Evolutionary conservation across 371 early-diverging fungal genomes (phyloP).

Genomic region (Rhizomucor pusillus): DNA sequence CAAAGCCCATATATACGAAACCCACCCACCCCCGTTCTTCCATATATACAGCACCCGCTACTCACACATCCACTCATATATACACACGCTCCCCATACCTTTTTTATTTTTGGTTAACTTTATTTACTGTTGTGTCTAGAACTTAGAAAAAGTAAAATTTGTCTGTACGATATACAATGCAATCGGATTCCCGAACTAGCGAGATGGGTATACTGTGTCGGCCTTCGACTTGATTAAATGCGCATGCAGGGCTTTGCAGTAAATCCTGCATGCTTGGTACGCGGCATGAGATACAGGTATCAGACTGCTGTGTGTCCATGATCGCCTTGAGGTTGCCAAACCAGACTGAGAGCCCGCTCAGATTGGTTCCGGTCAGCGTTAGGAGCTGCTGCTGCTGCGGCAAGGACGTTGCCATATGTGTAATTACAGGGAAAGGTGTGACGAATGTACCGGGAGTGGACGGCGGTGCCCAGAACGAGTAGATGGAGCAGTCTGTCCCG

Average conservation of each 20-base stretch:
- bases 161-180: conserved; percentile 20
- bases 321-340: conserved; percentile 53
- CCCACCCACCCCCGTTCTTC: too few species aligned
- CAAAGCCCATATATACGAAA: too few species aligned
- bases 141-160: conserved; percentile 11
- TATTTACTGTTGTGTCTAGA: too few species aligned
- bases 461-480: conserved; percentile 15
- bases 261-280: conserved; percentile 26
- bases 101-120: too few species aligned
- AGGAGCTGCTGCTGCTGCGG: too few species aligned
- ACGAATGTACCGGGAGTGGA: background rate
- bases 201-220: conserved; percentile 14
- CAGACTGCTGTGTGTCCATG: conserved; percentile 31
- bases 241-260: conserved; percentile 19
- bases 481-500: conserved; percentile 20
- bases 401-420: background rate
- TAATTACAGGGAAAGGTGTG: conserved; percentile 15
- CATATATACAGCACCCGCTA: too few species aligned
- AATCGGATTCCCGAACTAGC: conserved; percentile 15
- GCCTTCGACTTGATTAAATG: background rate
- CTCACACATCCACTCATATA: too few species aligned
- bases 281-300: conserved; percentile 24
- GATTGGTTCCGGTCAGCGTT: conserved; percentile 59
- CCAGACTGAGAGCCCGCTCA: conserved; percentile 53
- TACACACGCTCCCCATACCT: too few species aligned